phyloP scores from a whole-genome alignment of 352 stramenopile genomes.

The Blastocystis sp. region DNA sequence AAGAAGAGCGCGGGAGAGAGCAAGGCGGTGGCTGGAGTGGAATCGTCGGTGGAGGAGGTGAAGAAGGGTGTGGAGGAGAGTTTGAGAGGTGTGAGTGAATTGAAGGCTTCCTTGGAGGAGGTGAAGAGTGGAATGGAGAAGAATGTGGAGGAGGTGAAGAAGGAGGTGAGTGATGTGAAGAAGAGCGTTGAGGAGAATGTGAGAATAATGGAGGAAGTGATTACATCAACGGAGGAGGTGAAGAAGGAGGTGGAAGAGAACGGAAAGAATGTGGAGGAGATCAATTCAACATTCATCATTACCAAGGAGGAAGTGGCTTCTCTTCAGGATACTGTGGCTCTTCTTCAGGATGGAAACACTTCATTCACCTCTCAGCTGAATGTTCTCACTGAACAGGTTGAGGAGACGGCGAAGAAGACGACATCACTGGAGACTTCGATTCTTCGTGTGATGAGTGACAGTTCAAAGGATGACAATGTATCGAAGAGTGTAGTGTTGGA shows the following conservation, averaged over 20 bases:
- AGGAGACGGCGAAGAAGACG: not conserved
- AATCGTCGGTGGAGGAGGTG: not conserved
- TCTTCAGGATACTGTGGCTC: not conserved
- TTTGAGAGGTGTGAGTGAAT: not conserved
- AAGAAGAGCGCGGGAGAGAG: not conserved
- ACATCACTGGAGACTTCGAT: not conserved
- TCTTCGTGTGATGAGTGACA: not conserved
- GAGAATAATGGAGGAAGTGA: not conserved
- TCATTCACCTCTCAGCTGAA: not conserved
- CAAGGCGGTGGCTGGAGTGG: not conserved
- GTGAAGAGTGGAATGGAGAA: not conserved
- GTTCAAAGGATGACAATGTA: not conserved
- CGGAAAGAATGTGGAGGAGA: not conserved
- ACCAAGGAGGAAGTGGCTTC: not conserved
- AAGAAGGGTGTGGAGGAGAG: conserved; percentile 4
- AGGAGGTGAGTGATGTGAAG: not conserved
- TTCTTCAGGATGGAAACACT: not conserved
- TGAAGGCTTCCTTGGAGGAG: not conserved
- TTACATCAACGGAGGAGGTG: not conserved
- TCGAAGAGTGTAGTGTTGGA: not conserved
- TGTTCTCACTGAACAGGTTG: not conserved
- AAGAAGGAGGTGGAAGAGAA: not conserved
- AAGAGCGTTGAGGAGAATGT: not conserved
- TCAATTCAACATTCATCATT: not conserved
- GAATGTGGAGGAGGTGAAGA: conserved; percentile 1